Conservation (phyloP, 176 grass and related monocot species). For the Carex littledalei region DNA sequence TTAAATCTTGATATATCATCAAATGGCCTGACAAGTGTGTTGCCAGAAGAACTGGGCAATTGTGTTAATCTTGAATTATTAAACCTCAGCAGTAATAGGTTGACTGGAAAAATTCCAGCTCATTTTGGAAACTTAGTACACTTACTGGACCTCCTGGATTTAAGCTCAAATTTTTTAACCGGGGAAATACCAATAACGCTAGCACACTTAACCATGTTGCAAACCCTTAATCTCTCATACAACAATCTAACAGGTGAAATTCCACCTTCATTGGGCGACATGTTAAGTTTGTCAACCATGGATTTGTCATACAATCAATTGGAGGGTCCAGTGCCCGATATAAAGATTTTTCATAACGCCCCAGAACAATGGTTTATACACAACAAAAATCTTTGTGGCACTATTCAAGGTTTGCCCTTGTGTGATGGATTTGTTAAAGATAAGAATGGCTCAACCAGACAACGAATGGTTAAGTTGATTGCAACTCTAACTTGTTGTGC, state of each 20-base stretch:
- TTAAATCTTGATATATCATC: constrained; percentile 5
- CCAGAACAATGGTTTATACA: constrained; percentile 7
- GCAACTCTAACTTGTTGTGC: not conserved
- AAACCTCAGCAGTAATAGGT: constrained; percentile 9
- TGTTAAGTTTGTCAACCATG: constrained; percentile 23
- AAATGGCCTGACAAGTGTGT: not conserved
- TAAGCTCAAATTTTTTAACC: constrained; percentile 25
- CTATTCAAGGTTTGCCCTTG: not conserved
- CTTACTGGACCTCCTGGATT: constrained; percentile 8
- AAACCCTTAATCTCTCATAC: no score
- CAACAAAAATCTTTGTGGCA: not conserved
- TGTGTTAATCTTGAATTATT: constrained; percentile 21
- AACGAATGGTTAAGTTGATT: not conserved
- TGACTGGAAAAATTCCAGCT: constrained; percentile 31
- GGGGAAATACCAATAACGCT: not conserved
- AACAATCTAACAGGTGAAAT: not conserved
- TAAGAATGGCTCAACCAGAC: not conserved
- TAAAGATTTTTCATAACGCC: not conserved
- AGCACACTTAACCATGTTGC: no score
- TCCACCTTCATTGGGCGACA: constrained; percentile 1
- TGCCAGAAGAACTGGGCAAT: not conserved
- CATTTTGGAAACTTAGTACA: not conserved
- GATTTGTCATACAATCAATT: constrained; percentile 40
- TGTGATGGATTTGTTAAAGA: not conserved
- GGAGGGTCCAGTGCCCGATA: constrained; percentile 15